Base-by-base conservation (phyloP, 2,329 filamentous ascomycete genomes). In the Ceratocystis destructans region DNA sequence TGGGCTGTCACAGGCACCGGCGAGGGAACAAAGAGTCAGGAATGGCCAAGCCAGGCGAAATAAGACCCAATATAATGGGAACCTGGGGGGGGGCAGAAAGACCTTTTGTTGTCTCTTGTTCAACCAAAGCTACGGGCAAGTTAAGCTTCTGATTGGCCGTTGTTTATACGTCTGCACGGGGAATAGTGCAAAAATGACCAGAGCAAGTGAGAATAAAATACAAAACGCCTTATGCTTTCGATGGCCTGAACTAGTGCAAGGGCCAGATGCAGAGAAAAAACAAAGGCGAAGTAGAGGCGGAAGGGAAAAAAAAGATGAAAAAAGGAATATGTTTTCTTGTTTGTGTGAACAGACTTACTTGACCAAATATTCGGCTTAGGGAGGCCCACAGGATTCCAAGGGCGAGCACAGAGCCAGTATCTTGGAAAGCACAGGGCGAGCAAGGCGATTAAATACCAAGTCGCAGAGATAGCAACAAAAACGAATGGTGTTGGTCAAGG, bases 371-470 rank as follows among this genome's bases (percentile, higher is more conserved):
- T 59, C 28, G 53, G 53, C 53, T 59, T 33, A 37, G 53, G 25
- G 28, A 59, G 53, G 28, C 53, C 8, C 28, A 59, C 53, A 59
- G 53, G 53, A 59, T 59, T 59, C 15, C 53, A 59, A 59, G 53
- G 53, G 53, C 53, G 53, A 37, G 53, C 53, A 59, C 53, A 17
- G 53, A 59, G 28, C 53, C 53, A 37, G 53, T 59, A 59, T 59
- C 12, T 59, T 31, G 53, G 53, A 59, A 33, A 59, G 53, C 53
- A 59, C 53, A 59, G 53, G 53, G 25, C 28, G 7, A 33, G 28
- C 4, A 25, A 31, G 28, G 25, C 33, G 33, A 37, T 33, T 33
- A 53, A 53, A 25, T 25, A 37, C 3, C 33, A 17, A n/a, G 53
- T 20, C 1, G 28, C 25, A 17, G 53, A 17, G 22, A 31, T 4